Conservation (phyloP, 179 eudicot genomes). For the Camellia oleifera region DNA sequence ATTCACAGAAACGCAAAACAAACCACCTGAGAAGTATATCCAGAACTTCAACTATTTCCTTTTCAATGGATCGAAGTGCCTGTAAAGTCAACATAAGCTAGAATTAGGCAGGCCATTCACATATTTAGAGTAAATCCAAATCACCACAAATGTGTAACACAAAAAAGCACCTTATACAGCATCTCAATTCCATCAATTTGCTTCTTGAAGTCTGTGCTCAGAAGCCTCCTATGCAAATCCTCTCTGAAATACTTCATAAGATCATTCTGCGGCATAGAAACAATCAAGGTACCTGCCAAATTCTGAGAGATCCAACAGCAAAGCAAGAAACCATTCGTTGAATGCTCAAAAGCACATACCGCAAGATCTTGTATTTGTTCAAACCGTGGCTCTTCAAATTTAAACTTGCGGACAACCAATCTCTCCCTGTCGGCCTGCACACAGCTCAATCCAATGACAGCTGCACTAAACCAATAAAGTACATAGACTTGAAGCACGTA, state of each 20-base stretch:
- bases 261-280: slow-evolving; percentile 55
- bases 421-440: slow-evolving; percentile 95
- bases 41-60: slow-evolving; percentile 77
- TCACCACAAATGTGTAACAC: not conserved
- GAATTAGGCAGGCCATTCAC: not conserved
- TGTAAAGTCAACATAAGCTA: slow-evolving; percentile 21
- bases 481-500: not conserved
- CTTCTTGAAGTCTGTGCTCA: slow-evolving; percentile 90
- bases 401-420: slow-evolving; percentile 76
- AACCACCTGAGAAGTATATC: slow-evolving; percentile 94
- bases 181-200: slow-evolving; percentile 96
- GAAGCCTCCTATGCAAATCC: slow-evolving; percentile 78
- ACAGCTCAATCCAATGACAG: slow-evolving; percentile 12
- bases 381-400: slow-evolving; percentile 88
- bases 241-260: slow-evolving; percentile 83
- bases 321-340: not conserved
- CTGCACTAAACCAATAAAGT: not conserved
- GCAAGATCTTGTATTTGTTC: slow-evolving; percentile 98
- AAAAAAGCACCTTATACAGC: slow-evolving; percentile 70
- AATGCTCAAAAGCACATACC: slow-evolving; percentile 39
- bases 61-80: slow-evolving; percentile 77
- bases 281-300: not conserved
- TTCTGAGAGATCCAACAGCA: not conserved
- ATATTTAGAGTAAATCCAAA: not conserved
- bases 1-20: slow-evolving; percentile 86